A percentile compares a stretch with the other conserved stretches of the same genome.
phyloP scores from a whole-genome alignment of 768 basidiomycete species.

The Pleurotus ostreatus region DNA sequence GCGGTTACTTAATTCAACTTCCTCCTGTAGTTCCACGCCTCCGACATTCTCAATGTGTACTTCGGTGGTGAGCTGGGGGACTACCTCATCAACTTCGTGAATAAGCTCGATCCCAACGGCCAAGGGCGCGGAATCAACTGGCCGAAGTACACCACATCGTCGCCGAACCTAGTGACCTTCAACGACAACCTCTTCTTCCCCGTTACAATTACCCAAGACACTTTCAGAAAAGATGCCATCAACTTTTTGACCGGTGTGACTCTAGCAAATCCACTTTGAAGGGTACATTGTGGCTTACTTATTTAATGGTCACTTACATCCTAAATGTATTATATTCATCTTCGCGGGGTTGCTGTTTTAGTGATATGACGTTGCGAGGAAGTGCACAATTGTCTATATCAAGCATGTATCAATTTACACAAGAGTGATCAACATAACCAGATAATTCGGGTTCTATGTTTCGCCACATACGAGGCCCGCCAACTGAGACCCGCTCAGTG shows the following conservation, averaged over 20 bases:
- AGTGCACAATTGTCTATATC: no score
- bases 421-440: no score
- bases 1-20: neutral
- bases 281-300: no score
- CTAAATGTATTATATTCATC: no score
- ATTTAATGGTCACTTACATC: no score
- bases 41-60: conserved; percentile 13
- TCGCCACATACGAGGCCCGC: no score
- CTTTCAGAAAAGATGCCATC: conserved; percentile 1
- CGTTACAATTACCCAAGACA: neutral
- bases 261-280: neutral
- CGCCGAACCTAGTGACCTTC: conserved; percentile 5
- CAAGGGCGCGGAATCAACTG: conserved; percentile 18
- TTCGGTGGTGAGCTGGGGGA: conserved; percentile 22
- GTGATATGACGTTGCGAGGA: no score
- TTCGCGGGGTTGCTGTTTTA: no score
- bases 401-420: no score
- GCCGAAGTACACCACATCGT: conserved; percentile 24
- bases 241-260: neutral
- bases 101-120: conserved; percentile 7
- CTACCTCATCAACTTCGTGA: conserved; percentile 3
- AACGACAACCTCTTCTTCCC: conserved; percentile 1
- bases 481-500: no score
- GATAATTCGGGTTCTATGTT: no score
- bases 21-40: neutral